Base-by-base conservation (phyloP, 2,329 filamentous ascomycete genomes). In the Cladophialophora psammophila region DNA sequence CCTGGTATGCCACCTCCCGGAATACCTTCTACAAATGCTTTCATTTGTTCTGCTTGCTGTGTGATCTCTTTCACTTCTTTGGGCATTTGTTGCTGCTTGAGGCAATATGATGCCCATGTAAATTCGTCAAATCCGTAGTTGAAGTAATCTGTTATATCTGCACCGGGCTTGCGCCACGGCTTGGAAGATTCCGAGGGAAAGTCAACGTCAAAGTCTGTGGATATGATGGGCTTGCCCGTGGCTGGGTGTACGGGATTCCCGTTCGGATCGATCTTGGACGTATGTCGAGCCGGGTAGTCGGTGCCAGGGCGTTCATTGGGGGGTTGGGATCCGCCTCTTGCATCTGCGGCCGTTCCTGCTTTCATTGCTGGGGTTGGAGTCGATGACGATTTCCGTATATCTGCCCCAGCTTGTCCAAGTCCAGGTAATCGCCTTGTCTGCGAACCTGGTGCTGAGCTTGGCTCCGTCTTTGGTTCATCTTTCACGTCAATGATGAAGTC, bases 131-230 rank as follows among this genome's bases (percentile, higher is more conserved):
- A 90, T 79, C 90, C 87, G 80, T 90, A 90, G 81, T 88, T 90
- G 75, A 90, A 83, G 81, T 90, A 88, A 84, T 99, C 95, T 67
- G 91, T 95, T 63, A 97, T 88, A 75, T 99, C 95, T 10, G 94
- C 94, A 55, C 95, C 95, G 0, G 95, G 95, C 71, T 94, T 90
- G 53, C 95, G 90, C 95, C 95, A 99, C 18, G 94, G 94, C 78
- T 97, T 98, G 70, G 94, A 91, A 69, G 86, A 82, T 74, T 93
- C 92, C 62, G 84, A 71, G 7, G 92, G 90, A 42, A 88, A 85
- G 20, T 94, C 86, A 74, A 90, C 82, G 74, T 94, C 91, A 72
- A 93, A 90, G 75, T 91, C 90, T 57, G 93, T 90, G 7, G 89
- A 90, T 61, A 93, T 87, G 73, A 95, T 91, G 73, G 95, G 94